Conservation (phyloP, 2,329 filamentous ascomycete species). For the Aspergillus udagawae region DNA sequence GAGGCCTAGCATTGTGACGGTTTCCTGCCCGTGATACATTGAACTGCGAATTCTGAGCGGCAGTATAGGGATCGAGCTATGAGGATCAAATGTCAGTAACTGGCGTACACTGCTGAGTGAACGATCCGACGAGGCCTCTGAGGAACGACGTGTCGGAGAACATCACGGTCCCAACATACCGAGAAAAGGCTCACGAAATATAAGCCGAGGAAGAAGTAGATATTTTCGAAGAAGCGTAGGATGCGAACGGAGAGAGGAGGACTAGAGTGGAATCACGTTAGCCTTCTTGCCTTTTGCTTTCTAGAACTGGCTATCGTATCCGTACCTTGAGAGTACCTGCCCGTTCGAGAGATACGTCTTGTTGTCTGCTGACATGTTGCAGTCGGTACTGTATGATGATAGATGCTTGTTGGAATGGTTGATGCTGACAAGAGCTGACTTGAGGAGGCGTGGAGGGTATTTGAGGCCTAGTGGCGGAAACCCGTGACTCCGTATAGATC, state of each 20-base stretch:
- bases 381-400: background rate
- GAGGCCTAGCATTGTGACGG: slow-evolving; percentile 18
- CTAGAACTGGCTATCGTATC: slow-evolving; percentile 17
- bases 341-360: slow-evolving; percentile 40
- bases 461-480: slow-evolving; percentile 3
- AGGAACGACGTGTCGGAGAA: background rate
- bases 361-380: slow-evolving; percentile 31
- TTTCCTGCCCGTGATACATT: slow-evolving; percentile 36
- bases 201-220: slow-evolving; percentile 47
- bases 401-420: background rate
- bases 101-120: background rate
- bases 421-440: slow-evolving; percentile 5
- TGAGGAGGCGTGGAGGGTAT: background rate
- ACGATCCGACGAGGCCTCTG: background rate
- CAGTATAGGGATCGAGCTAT: slow-evolving; percentile 44
- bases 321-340: slow-evolving; percentile 34
- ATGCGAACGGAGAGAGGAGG: slow-evolving; percentile 44
- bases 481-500: slow-evolving; percentile 9
- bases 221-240: slow-evolving; percentile 36
- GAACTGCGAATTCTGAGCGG: slow-evolving; percentile 45
- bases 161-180: slow-evolving; percentile 26
- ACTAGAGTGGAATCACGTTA: slow-evolving; percentile 22
- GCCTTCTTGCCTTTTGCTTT: background rate
- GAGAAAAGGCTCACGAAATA: slow-evolving; percentile 48
- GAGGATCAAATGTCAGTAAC: slow-evolving; percentile 11